These are phyloP conservation scores for Chlorella vulgaris DNA, from an alignment of 139 green algal species.

Conservation along the genomic window DNA sequence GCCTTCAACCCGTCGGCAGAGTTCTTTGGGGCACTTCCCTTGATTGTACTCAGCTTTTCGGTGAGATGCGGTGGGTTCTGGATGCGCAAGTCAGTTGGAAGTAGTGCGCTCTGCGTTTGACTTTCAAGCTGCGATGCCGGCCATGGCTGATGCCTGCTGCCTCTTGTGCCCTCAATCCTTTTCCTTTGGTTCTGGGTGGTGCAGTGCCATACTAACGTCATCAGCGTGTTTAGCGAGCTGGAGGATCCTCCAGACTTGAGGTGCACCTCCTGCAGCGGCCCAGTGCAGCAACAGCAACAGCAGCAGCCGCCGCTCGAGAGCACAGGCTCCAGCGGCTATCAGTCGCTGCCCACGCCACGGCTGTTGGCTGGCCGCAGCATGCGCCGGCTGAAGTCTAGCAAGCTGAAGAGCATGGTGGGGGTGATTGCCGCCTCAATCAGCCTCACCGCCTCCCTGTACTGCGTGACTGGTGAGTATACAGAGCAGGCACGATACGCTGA, in stretches of 20 bases:
- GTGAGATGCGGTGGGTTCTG: neutral
- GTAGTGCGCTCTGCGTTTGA: too few species aligned
- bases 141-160: too few species aligned
- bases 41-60: conserved; percentile 1
- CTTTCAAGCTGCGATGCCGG: too few species aligned
- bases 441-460: neutral
- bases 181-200: too few species aligned
- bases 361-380: neutral
- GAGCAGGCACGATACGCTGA: neutral
- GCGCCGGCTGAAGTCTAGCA: neutral
- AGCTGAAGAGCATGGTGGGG: neutral
- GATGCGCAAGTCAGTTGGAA: neutral
- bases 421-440: neutral
- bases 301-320: neutral
- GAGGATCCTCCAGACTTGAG: neutral
- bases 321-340: neutral
- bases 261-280: neutral
- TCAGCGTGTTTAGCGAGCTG: neutral
- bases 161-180: too few species aligned
- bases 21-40: neutral
- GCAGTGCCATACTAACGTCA: conserved; percentile 6
- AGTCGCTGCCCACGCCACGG: neutral
- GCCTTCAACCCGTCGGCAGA: neutral
- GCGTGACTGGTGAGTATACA: neutral
- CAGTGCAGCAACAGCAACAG: neutral